Percentiles rank a stretch among this genome's conserved stretches.
phyloP scores from a whole-genome alignment of 495 filamentous ascomycete genomes.

The Xylaria bambusicola region DNA sequence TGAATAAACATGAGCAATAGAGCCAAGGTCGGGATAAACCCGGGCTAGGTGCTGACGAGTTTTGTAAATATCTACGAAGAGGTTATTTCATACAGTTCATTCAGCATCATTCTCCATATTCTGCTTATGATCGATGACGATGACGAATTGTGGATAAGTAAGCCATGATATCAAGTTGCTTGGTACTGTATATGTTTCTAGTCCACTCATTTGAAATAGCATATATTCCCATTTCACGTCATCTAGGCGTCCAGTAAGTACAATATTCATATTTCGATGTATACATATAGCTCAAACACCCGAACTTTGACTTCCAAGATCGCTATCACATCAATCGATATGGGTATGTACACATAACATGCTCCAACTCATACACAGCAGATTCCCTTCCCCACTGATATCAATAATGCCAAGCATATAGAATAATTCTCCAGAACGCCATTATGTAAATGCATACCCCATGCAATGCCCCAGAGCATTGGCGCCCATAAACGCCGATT shows the following conservation, averaged over 20 bases:
- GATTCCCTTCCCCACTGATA: too few relatives aligned
- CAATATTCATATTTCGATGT: too few relatives aligned
- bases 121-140: not conserved
- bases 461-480: not conserved
- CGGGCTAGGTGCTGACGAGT: slow-evolving; percentile 15
- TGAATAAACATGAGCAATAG: not conserved
- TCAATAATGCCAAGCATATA: not conserved
- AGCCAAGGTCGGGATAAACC: not conserved
- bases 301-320: too few relatives aligned
- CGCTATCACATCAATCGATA: too few relatives aligned
- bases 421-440: not conserved
- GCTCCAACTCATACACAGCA: too few relatives aligned
- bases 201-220: too few relatives aligned
- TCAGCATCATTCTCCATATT: not conserved
- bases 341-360: too few relatives aligned
- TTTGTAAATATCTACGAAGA: slow-evolving; percentile 40
- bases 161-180: too few relatives aligned
- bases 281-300: too few relatives aligned
- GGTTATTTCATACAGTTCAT: slow-evolving; percentile 21
- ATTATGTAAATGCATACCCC: not conserved
- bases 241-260: too few relatives aligned
- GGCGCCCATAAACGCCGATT: not conserved
- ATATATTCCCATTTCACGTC: too few relatives aligned
- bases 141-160: not conserved
- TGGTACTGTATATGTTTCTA: too few relatives aligned